Base-by-base conservation (phyloP, 805 yeast species). In the Yarrowia bubula region DNA sequence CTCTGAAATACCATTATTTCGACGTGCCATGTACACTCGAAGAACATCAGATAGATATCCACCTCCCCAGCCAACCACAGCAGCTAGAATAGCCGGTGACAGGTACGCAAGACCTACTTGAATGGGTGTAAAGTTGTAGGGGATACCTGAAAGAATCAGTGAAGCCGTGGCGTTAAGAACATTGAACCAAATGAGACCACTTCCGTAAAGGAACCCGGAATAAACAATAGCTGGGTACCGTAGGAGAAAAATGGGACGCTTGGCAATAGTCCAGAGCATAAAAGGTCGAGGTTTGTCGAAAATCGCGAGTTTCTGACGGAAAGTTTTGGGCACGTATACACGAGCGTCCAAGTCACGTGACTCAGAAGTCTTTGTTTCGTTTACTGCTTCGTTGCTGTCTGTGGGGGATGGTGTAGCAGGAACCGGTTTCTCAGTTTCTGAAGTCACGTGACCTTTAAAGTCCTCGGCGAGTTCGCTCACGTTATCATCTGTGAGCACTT, bases 1-100 rank as follows among this genome's bases (percentile, higher is more conserved):
- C 41, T 76, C 75, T 1, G 84, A 78, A 6, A 77, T 48, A 38
- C 85, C 84, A 22, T 76, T 74, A 67, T 78, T 77, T 62, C 75
- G 44, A 3, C 64, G 42, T 5, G 65, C 65, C 41, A 65, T 15
- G 35, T 17, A 17, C 14, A 65, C 22, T 14, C 66, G 18, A 2
- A 62, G 15, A 6, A 31, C 10, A n/a, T 62, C 65, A 14, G 38
- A 22, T 7, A 62, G 7, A 28, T 47, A 53, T 1, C 65, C 65
- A 1, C 66, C 66, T 35, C 31, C 38, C 35, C 57, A 33, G 13
- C 47, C 46, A 1, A 35, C 22, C 2, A 48, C 18, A 4, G 47
- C 64, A 5, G 47, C 63, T 9, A 53, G 4, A 8, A 62, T 9
- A 14, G 39, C n/a, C 0, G 65, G 64, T 3, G 63, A 47, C 8